Base-by-base conservation (phyloP, 2,329 filamentous ascomycete species). In the Xylaria hypoxylon region DNA sequence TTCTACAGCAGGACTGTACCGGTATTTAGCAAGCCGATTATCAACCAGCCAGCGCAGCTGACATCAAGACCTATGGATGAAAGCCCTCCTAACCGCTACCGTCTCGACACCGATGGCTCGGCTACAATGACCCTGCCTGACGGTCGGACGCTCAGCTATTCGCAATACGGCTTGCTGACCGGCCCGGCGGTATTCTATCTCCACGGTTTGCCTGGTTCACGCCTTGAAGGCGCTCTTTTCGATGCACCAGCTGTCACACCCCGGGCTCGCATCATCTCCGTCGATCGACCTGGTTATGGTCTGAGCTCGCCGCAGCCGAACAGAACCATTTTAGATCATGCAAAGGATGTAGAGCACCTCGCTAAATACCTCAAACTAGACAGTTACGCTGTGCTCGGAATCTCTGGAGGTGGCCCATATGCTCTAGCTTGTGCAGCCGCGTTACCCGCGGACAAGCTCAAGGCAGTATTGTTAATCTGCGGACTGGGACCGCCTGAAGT, bases 381-480 rank as follows among this genome's bases (percentile, higher is more conserved):
- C 31, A 65, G 62, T 44, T 68, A 65, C 26, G 60, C 24, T 13
- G 53, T 66, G 13, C 35, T 68, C 5, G 64, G 59, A 11, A 61
- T 66, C 31, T 62, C 62, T 10, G 59, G 62, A 5, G 66, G 66
- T 15, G 66, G 62, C 17, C 63, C 63, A 13, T 66, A 68, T n/a
- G 67, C 59, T n/a, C 59, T 68, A 10, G 67, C 67, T 26, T 67
- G 64, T 42, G 67, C 60, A 22, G 51, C 56, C 11, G 40, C 57
- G 24, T 47, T 63, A 11, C 56, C 59, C 4, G 62, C 64, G 8
- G 59, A 58, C 40, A 62, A 35, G 59, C 67, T 68, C 52, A 63
- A 62, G 50, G 59, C 66, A n/a, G 63, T 68, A 19, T 59, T 22
- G 5, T 22, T 67, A 17, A 65, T 68, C 13, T 53, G 51, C n/a